phyloP scores from a whole-genome alignment of 2,329 filamentous ascomycete genomes.

The Colletotrichum eremochloae region DNA sequence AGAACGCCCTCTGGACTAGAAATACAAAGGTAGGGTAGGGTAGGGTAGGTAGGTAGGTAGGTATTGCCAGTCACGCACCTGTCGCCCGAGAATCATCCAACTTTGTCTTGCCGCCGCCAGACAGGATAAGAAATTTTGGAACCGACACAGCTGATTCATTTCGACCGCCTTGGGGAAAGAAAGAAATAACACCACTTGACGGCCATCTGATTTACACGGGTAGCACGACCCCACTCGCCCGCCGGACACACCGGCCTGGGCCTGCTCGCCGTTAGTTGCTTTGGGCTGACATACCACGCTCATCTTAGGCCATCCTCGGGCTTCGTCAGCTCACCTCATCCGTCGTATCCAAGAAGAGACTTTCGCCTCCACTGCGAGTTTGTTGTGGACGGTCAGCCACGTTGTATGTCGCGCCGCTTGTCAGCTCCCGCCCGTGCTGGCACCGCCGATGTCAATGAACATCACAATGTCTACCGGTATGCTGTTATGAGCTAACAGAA shows the following conservation, averaged over 20 bases:
- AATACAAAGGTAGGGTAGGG: conserved; percentile 10
- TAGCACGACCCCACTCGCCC: conserved; percentile 18
- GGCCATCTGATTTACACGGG: neutral
- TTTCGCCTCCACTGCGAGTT: conserved; percentile 25
- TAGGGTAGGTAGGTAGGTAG: neutral
- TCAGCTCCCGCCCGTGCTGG: conserved; percentile 21
- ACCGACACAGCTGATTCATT: conserved; percentile 9
- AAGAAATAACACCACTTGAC: conserved; percentile 15
- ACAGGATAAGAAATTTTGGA: neutral
- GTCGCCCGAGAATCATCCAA: neutral
- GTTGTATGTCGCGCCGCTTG: conserved; percentile 20
- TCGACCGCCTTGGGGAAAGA: conserved; percentile 6
- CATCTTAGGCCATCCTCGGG: conserved; percentile 1
- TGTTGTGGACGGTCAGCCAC: conserved; percentile 20
- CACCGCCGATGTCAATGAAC: neutral
- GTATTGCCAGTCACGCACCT: conserved; percentile 1
- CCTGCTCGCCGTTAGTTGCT: conserved; percentile 8
- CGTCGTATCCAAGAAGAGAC: neutral
- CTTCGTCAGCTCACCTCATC: conserved; percentile 21
- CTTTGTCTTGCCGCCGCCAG: conserved; percentile 4
- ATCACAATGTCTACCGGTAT: neutral
- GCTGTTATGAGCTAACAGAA: conserved; percentile 36
- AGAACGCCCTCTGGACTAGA: conserved; percentile 11
- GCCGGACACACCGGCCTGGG: conserved; percentile 18
- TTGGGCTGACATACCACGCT: conserved; percentile 24